phyloP scores from a whole-genome alignment of 345 rosid species.

The Populus simonii region DNA sequence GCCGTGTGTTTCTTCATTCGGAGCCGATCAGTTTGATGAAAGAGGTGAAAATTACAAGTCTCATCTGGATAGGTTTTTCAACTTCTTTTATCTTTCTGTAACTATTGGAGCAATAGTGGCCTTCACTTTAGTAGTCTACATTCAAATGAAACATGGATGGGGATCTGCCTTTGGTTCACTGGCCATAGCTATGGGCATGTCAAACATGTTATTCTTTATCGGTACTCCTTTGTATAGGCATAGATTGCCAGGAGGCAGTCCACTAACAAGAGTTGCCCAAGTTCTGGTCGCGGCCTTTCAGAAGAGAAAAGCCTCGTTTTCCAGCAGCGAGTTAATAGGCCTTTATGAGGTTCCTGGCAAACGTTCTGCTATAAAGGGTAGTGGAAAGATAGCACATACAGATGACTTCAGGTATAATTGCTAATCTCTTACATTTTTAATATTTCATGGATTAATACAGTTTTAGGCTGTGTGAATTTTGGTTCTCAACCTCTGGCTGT shows the following conservation, averaged over 20 bases:
- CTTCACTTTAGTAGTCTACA: slow-evolving; percentile 81
- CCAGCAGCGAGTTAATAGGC: slow-evolving; percentile 68
- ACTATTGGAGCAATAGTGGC: slow-evolving; percentile 83
- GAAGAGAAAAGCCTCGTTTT: slow-evolving; percentile 56
- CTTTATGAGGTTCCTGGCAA: slow-evolving; percentile 74
- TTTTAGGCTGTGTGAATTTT: too few relatives aligned
- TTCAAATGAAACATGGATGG: slow-evolving; percentile 80
- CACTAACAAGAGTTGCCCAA: slow-evolving; percentile 83
- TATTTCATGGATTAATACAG: neutral
- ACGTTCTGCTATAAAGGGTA: slow-evolving; percentile 73
- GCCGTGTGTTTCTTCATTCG: slow-evolving; percentile 93
- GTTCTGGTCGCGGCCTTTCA: slow-evolving; percentile 74
- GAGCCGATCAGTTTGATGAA: slow-evolving; percentile 97
- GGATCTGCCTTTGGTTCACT: slow-evolving; percentile 83
- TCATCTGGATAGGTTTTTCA: slow-evolving; percentile 87
- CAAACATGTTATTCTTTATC: slow-evolving; percentile 67
- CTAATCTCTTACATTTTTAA: neutral
- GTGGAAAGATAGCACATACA: slow-evolving; percentile 70
- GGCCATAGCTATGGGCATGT: slow-evolving; percentile 84
- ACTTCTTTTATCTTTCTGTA: slow-evolving; percentile 84
- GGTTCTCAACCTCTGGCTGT: too few relatives aligned
- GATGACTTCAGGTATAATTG: slow-evolving; percentile 55
- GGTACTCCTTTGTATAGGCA: slow-evolving; percentile 90
- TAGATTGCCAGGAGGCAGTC: slow-evolving; percentile 95
- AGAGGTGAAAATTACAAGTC: slow-evolving; percentile 62